Evolutionary conservation across 202 grass and related monocot genomes (phyloP), one percentile per base, ranked within the genome.

Genomic region (Saccharum hybrid): DNA sequence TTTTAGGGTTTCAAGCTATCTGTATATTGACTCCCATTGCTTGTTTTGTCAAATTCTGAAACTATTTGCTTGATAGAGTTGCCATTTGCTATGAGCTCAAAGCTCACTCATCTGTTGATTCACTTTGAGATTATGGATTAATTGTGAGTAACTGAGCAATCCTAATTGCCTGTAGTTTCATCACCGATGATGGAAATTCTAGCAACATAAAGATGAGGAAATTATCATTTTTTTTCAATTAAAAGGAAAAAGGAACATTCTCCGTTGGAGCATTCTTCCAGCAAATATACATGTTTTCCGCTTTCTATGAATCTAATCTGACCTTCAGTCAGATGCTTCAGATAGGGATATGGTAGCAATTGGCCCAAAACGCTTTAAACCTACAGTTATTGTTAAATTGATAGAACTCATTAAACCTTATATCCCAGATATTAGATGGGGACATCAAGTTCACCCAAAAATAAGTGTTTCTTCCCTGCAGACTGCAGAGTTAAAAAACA

Each of bases 321-420:
- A 4, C 8, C 71, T 74, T 74, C 46, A 74, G 46, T 54, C 45
- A 54, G 31, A 74, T 52, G 46, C 30, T 76, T 61, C 68, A 48
- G 22, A 72, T 15, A 46, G 6, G 69, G 22, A 13, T 26, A 72
- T 48, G 41, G 69, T 30, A 48, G 40, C 69, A 72, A 8, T 40
- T 41, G 9, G n/a, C 37, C 11, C 37, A 15, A 70, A 28, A 71
- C 7, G 26, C 26, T 76, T 37, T 61, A 26, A 39, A 15, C n/a
- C 49, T 57, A 21, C 42, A 72, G 33, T 38, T 75, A 51, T 76
- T n/a, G 12, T 26, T 28, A 0, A 1, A 42, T 28, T 42, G 74
- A 23, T 70, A 57, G 33, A 10, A 42, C n/a, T 41, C 57, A 39
- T 26, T 68, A 21, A 68, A 57, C 51, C 21, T 43, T 46, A 46